A percentile compares a stretch with the other conserved stretches of the same genome.
These are phyloP conservation scores for Lactarius trivialis DNA, from an alignment of 768 basidiomycete species.

Conservation along the genomic window DNA sequence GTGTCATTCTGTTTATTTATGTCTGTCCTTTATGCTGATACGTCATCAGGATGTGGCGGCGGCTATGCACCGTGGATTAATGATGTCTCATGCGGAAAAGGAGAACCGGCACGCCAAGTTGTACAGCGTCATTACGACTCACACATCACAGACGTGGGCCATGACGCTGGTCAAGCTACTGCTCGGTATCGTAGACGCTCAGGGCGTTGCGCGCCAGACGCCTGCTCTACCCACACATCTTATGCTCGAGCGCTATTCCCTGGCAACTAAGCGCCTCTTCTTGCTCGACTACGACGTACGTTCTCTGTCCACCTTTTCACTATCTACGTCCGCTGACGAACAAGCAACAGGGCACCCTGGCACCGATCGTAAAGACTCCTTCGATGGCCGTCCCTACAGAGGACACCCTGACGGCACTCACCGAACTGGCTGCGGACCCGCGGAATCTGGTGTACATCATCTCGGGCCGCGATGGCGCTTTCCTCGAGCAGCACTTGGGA, in stretches of 20 bases:
- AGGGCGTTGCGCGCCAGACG: slow-evolving; percentile 76
- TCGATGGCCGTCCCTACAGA: slow-evolving; percentile 78
- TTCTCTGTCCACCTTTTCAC: slow-evolving; percentile 14
- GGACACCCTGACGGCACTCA: slow-evolving; percentile 67
- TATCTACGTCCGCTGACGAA: not conserved
- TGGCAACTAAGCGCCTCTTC: slow-evolving; percentile 77
- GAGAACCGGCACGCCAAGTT: slow-evolving; percentile 63
- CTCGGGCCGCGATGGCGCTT: slow-evolving; percentile 88
- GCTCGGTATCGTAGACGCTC: slow-evolving; percentile 69
- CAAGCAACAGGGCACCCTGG: slow-evolving; percentile 72
- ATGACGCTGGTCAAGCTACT: slow-evolving; percentile 84
- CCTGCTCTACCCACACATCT: slow-evolving; percentile 65
- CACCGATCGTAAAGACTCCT: slow-evolving; percentile 94
- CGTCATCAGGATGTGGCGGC: slow-evolving; percentile 68
- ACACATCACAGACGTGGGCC: slow-evolving; percentile 95
- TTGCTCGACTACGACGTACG: slow-evolving; percentile 94
- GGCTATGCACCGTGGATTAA: slow-evolving; percentile 82
- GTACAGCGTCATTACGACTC: slow-evolving; percentile 81
- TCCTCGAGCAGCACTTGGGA: slow-evolving; percentile 88
- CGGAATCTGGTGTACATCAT: slow-evolving; percentile 94
- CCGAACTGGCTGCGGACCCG: slow-evolving; percentile 68
- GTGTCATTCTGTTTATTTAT: slow-evolving; percentile 26
- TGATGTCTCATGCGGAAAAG: slow-evolving; percentile 78
- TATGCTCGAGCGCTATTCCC: slow-evolving; percentile 54
- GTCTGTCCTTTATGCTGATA: not conserved